These are phyloP conservation scores for Diaporthe longicolla DNA, from an alignment of 2,329 filamentous ascomycete species.

Conservation along the genomic window DNA sequence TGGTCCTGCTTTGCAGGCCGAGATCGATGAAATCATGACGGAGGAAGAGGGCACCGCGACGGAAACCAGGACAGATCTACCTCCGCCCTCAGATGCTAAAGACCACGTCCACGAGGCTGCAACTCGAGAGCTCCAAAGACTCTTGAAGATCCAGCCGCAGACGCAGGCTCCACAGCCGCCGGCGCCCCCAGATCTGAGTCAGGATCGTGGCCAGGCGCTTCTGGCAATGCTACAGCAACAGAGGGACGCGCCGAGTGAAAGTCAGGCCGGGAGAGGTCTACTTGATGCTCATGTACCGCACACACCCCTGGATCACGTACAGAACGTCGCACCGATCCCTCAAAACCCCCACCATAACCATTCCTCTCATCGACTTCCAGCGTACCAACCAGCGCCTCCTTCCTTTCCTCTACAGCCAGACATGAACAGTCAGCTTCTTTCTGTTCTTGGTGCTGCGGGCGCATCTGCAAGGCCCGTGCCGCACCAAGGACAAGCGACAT, in stretches of 20 bases:
- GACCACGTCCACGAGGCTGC: constrained; percentile 57
- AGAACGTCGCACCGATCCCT: constrained; percentile 65
- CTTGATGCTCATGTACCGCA: constrained; percentile 53
- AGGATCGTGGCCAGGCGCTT: constrained; percentile 65
- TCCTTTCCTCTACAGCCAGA: constrained; percentile 61
- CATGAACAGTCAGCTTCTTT: constrained; percentile 44
- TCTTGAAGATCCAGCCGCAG: constrained; percentile 69
- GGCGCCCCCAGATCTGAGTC: constrained; percentile 39
- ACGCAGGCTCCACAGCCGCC: constrained; percentile 62
- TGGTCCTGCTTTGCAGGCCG: constrained; percentile 57
- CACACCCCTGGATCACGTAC: constrained; percentile 69
- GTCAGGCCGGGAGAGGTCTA: constrained; percentile 42
- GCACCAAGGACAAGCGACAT: constrained; percentile 13
- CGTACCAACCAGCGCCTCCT: constrained; percentile 63
- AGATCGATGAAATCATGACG: constrained; percentile 69
- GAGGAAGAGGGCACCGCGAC: constrained; percentile 71
- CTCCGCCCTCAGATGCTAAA: constrained; percentile 50
- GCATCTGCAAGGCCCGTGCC: constrained; percentile 38
- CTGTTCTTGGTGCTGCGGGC: constrained; percentile 45
- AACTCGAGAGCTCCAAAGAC: constrained; percentile 65
- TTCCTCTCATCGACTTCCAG: constrained; percentile 61
- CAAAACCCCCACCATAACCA: constrained; percentile 71
- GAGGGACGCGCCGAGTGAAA: constrained; percentile 46
- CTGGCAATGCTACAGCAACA: constrained; percentile 66
- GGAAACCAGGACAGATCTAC: constrained; percentile 54